These are phyloP conservation scores for Gentiana straminea DNA, from an alignment of 257 asterid genomes.

Conservation along the genomic window DNA sequence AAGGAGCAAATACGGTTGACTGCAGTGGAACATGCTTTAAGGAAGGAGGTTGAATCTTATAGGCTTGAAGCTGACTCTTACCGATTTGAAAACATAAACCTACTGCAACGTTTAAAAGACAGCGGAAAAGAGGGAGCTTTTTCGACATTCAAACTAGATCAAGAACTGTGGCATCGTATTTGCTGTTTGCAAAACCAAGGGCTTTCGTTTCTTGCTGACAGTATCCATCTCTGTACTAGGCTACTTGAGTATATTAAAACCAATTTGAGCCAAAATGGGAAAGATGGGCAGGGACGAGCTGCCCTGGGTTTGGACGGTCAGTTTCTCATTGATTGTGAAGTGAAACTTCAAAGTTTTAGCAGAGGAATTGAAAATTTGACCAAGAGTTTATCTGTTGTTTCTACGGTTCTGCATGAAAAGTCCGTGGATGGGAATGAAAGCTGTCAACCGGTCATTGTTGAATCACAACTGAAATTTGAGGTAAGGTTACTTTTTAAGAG, in stretches of 20 bases:
- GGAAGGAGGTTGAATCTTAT: conserved; percentile 85
- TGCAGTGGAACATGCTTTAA: conserved; percentile 72
- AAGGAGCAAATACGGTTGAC: conserved; percentile 77
- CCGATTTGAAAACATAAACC: conserved; percentile 74
- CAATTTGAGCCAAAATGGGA: conserved; percentile 23
- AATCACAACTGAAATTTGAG: conserved; percentile 37
- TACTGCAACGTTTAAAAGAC: conserved; percentile 64
- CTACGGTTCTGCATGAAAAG: conserved; percentile 43
- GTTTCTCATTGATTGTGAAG: conserved; percentile 70
- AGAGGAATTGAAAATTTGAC: conserved; percentile 59
- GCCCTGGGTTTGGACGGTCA: conserved; percentile 38
- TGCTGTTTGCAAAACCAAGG: conserved; percentile 68
- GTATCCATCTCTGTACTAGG: conserved; percentile 63
- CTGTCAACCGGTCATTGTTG: conserved; percentile 13
- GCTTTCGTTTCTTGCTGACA: conserved; percentile 55
- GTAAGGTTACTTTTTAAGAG: conserved; percentile 21
- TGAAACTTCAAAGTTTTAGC: conserved; percentile 76
- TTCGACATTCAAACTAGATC: conserved; percentile 73
- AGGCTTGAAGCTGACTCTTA: conserved; percentile 67
- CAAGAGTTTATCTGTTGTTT: conserved; percentile 41
- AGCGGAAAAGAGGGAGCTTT: conserved; percentile 49
- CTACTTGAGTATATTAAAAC: conserved; percentile 51
- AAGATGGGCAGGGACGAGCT: conserved; percentile 20
- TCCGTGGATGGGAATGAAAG: conserved; percentile 29
- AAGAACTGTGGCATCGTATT: conserved; percentile 60